Conservation (phyloP, 164 flowering plant species). For the Liquidambar formosana region DNA sequence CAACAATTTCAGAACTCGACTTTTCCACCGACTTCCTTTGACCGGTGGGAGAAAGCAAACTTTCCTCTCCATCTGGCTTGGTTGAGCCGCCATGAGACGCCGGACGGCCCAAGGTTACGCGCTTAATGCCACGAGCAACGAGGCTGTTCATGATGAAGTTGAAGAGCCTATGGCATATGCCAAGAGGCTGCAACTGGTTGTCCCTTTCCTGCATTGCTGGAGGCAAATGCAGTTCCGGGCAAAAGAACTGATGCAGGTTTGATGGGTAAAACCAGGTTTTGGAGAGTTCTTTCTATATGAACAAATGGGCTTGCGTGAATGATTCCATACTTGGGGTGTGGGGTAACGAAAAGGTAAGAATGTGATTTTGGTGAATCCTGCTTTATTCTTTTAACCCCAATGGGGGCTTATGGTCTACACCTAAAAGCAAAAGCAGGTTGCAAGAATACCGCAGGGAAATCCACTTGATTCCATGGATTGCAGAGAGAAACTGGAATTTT, state of each 20-base stretch:
- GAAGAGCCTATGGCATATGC: constrained; percentile 42
- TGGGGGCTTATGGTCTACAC: background rate
- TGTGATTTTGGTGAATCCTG: constrained; percentile 1
- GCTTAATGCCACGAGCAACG: constrained; percentile 20
- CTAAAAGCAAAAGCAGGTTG: background rate
- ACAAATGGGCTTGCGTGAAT: background rate
- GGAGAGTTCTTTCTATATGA: background rate
- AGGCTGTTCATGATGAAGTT: constrained; percentile 29
- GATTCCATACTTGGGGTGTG: constrained; percentile 24
- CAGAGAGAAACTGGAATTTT: constrained; percentile 10
- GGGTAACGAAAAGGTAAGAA: constrained; percentile 17
- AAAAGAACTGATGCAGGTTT: no score
- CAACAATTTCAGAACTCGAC: constrained; percentile 8
- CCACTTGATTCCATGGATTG: constrained; percentile 7
- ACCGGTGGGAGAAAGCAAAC: no score
- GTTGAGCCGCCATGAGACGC: background rate
- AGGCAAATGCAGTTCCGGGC: no score
- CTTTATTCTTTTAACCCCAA: constrained; percentile 5
- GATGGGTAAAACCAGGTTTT: background rate
- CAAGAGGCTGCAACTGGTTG: constrained; percentile 16
- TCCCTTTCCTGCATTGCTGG: constrained; percentile 22
- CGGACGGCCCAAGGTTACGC: constrained; percentile 14
- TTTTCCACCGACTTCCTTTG: background rate
- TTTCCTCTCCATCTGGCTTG: background rate
- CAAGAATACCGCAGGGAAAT: background rate